Evolutionary conservation across 306 rosid species (phyloP), one percentile per base, ranked within the genome.

Genomic region (Acacia crassicarpa): DNA sequence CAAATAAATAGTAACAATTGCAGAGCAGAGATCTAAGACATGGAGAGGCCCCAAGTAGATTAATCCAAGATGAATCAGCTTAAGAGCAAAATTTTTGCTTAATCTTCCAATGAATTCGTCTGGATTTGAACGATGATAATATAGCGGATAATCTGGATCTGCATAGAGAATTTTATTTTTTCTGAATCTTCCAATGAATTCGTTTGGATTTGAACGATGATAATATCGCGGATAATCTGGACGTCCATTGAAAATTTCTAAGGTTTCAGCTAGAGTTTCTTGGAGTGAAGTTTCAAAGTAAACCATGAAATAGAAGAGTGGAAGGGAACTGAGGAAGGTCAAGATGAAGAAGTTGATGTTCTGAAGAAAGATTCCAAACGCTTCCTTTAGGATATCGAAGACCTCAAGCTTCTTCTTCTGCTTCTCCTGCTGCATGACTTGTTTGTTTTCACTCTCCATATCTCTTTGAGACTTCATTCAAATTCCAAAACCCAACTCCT

Each of bases 271-370:
- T 17, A 88, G 33, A 46, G 81, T 84, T 75, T 75, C 33, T 66
- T 87, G 92, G 68, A 81, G 82, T 71, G 33, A 32, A 30, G 23
- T 49, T 82, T 92, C 92, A 20, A 77, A 81, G 83, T 84, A 85
- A 78, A 87, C 27, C 83, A 82, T 84, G 82, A 89, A 80, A 82
- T 78, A 72, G 59, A 87, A 86, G 73, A 90, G 85, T 58, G 92
- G 94, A 33, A 90, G 82, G 3, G 89, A 87, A 77, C 84, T 40
- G 61, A 91, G 80, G 46, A 82, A 25, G 6, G 87, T 74, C 86
- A 92, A 81, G 86, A 88, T 41, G 81, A 82, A 83, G 84, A 94
- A 92, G 56, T 87, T 94, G 65, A 80, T 79, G 85, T 90, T 85
- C 25, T 33, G 70, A 83, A 17, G 78, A 83, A 84, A 73, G 17